Evolutionary conservation across 495 filamentous ascomycete genomes (phyloP), one percentile per base, ranked within the genome.

Genomic region (Chaetomium tenue): DNA sequence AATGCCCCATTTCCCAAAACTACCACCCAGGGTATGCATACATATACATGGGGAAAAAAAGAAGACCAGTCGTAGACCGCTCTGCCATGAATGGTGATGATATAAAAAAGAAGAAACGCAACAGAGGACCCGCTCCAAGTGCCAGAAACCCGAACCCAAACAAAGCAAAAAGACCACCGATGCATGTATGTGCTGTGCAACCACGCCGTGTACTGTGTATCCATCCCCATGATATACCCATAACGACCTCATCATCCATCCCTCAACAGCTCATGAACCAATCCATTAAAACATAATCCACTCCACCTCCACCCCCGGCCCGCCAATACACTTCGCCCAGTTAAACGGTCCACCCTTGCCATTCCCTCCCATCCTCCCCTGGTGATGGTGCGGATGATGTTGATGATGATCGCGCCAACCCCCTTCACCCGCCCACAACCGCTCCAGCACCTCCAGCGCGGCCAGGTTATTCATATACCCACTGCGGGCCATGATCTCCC

Each of bases 381-480:
- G 26, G 4, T 54, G 37, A 1, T 56, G 60, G 5, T 63, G 60
- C 12, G 20, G 48, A 26, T 25, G 48, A 26, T 52, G 23, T 15
- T 63, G 60, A 18, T 55, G 39, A 37, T 65, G 68, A 58, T 60
- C 73, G 58, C 51, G 69, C 48, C 12, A 26, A 0, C 83, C 77
- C 73, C 51, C 37, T 13, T 81, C 85, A 61, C 71, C 79, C 55
- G 70, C 80, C 93, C 93, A 98, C 52, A 95, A 84, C 69, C 84
- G 85, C 77, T 98, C 93, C 66, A 97, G 71, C 0, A 97, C 85
- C 68, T 93, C 90, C 57, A 98, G 79, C 22, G 90, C 91, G 8
- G 88, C 89, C 23, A 96, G 80, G 69, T 96, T 97, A 72, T 97
- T 97, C 77, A 89, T 89, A 73, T 97, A 96, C 16, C 92, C 93